Conservation (phyloP, 805 yeast genomes). For the Yamadazyma sp. region DNA sequence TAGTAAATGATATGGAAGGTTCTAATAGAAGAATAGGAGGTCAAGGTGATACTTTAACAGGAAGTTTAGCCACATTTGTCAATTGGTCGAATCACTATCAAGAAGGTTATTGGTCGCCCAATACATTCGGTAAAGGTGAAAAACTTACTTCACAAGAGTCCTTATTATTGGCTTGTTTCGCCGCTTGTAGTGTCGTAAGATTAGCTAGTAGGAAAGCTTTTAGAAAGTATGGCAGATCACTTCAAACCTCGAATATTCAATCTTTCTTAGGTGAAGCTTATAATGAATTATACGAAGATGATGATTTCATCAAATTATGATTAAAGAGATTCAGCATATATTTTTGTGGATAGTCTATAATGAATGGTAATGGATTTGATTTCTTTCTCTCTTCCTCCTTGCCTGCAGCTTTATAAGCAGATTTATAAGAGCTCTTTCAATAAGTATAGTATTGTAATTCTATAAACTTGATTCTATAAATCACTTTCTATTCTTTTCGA, state of each 20-base stretch:
- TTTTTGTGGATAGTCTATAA: too few species aligned
- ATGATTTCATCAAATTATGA: constrained; percentile 15
- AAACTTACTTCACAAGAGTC: constrained; percentile 28
- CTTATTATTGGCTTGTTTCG: constrained; percentile 59
- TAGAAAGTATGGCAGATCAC: constrained; percentile 61
- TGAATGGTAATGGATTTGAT: too few species aligned
- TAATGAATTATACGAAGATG: constrained; percentile 38
- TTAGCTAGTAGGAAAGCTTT: constrained; percentile 65
- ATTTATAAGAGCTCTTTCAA: too few species aligned
- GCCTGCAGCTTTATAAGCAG: too few species aligned
- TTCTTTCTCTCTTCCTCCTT: too few species aligned
- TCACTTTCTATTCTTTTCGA: too few species aligned
- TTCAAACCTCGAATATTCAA: constrained; percentile 84
- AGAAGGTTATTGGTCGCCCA: constrained; percentile 47
- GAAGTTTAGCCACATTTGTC: constrained; percentile 75
- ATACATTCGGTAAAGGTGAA: constrained; percentile 16
- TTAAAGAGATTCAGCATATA: background rate
- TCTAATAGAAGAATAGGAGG: constrained; percentile 87
- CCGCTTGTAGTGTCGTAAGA: constrained; percentile 68
- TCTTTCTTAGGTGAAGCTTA: constrained; percentile 64
- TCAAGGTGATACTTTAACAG: constrained; percentile 92
- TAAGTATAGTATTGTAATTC: too few species aligned
- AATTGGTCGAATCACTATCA: constrained; percentile 77
- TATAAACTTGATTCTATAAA: too few species aligned
- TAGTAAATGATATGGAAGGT: constrained; percentile 53